Evolutionary conservation across 2,329 filamentous ascomycete species (phyloP), one percentile per base, ranked within the genome.

Genomic region (Dothiorella sarmentorum): DNA sequence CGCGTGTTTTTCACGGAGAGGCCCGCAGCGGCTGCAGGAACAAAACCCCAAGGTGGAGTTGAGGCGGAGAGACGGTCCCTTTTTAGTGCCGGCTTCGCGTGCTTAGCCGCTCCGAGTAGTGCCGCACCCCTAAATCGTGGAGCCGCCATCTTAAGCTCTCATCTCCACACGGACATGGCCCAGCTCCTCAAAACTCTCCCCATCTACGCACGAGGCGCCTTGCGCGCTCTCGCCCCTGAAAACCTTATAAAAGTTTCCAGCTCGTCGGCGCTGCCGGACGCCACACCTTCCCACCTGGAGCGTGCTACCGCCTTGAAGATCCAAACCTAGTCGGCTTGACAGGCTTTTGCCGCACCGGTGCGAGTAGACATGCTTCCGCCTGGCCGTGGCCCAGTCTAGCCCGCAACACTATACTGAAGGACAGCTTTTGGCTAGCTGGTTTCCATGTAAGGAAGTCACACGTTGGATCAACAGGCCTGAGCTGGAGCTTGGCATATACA

Each of bases 211-310:
- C 49, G 35, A 40, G n/a, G 35, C 49, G 35, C 49, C 7, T 1
- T 1, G 15, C 18, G 49, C 35, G 9, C 49, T 11, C 6, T 9
- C 3, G 2, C 4, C 35, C n/a, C 5, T 18, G 49, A 53, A 40
- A 53, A 53, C 49, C 49, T 53, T 29, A 40, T 53, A 33, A n/a
- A 7, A 15, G 49, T 22, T 40, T 53, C 49, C 49, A 53, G 33
- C 33, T 22, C 17, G 24, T 53, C 49, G 49, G 49, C 49, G 33
- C 49, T 53, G 49, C 49, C 49, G 35, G 24, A 9, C 22, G 22
- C n/a, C 49, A 29, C 31, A 13, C 15, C 15, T 37, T 35, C 24
- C 9, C 10, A 17, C 20, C 26, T 26, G 33, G 7, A 9, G 33
- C n/a, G 22, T 15, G n/a, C 43, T 24, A 45, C 18, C 35, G 6